Evolutionary conservation across 108 stramenopile species (phyloP).

Genomic region (Pseudonitzschia delicatissima): DNA sequence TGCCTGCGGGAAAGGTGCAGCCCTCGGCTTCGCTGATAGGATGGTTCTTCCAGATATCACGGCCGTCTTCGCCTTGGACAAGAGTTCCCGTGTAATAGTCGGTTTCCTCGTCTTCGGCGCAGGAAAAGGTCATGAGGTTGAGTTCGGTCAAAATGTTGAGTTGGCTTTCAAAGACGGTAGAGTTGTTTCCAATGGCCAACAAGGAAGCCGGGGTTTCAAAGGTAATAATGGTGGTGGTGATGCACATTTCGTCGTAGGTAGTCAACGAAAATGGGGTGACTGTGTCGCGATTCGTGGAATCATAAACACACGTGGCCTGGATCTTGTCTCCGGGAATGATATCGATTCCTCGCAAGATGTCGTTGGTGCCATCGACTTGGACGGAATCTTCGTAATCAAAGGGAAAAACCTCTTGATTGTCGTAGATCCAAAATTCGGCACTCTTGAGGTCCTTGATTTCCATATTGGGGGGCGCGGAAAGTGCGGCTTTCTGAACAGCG

Average conservation of each 20-base stretch:
- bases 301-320: background rate
- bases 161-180: background rate
- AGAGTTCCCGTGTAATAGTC: background rate
- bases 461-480: no score
- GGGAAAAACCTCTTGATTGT: background rate
- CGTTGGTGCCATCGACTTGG: no score
- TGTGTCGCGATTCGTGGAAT: background rate
- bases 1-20: constrained; percentile 7
- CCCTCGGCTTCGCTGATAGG: background rate
- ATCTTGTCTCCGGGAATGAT: constrained; percentile 1
- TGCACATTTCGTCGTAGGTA: constrained; percentile 6
- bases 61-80: background rate
- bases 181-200: background rate
- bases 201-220: background rate
- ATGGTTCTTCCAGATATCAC: constrained; percentile 1
- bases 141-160: background rate
- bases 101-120: no score
- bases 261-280: background rate
- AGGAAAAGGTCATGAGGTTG: background rate
- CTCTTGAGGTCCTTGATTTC: constrained; percentile 3
- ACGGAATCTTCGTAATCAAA: constrained; percentile 3
- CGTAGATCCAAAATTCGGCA: background rate
- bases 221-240: background rate
- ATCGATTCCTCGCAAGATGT: no score
- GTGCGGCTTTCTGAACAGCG: no score